Base-by-base conservation (phyloP, 768 basidiomycete genomes). In the Suillus lakei region DNA sequence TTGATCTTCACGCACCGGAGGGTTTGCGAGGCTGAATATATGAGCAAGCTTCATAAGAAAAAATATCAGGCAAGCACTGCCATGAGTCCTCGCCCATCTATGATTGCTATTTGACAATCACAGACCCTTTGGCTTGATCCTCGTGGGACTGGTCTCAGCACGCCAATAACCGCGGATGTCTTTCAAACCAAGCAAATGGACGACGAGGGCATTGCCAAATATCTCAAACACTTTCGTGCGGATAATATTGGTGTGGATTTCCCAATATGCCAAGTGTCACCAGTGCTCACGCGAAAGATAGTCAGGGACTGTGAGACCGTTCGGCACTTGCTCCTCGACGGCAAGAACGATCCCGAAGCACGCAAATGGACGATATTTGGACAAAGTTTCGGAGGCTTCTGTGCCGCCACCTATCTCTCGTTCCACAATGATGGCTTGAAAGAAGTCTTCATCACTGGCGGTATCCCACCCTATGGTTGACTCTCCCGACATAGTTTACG, bases 311-410 rank as follows among this genome's bases (percentile, higher is more conserved):
- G 83, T 63, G 85, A 85, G 73, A 73, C 76, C 13, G 85, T 85
- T 60, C 78, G 84, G 12, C 74, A 81, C 30, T 72, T 76, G 30
- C 77, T 86, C 21, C 70, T 86, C 12, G 80, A 81, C 13, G 62
- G 80, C 55, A 79, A 77, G 58, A 64, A 73, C 23, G 68, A 79
- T 12, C 76, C 77, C 1, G 80, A 82, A 68, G 83, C 84, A 46
- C 73, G 75, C 48, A 85, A 85, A 68, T 86, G 85, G 84, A 82
- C 84, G 8, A 73, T 85, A 16, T 63, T 84, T 60, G 84, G 85
- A 0, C 85, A 86, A 68, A 84, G 83, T 68, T 86, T 83, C 66
- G 85, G 85, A 44, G 84, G 84, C 21, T 85, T 85, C 70, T 85
- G 84, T 67, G 76, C 77, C 7, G 76, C 84, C 34, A 84, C 81